These are phyloP conservation scores for Trichoderma sp. DNA, from an alignment of 2,329 filamentous ascomycete genomes.

Conservation along the genomic window DNA sequence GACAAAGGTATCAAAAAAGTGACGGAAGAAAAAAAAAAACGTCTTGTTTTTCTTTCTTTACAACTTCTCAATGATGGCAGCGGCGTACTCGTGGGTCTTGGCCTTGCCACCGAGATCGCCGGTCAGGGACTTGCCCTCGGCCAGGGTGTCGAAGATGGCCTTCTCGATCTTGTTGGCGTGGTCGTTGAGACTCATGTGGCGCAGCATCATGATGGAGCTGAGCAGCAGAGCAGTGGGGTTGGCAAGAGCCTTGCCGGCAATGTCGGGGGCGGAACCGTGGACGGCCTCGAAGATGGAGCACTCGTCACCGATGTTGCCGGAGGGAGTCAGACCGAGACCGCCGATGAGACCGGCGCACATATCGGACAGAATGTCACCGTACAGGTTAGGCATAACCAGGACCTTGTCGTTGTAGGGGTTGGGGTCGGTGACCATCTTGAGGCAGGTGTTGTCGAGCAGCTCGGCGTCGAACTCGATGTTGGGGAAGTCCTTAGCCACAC, in stretches of 20 bases:
- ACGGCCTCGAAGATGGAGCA: constrained; percentile 99
- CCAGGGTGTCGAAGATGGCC: constrained; percentile 91
- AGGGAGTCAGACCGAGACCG: constrained; percentile 93
- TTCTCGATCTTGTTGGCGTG: constrained; percentile 87
- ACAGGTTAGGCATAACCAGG: constrained; percentile 95
- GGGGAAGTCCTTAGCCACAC: constrained; percentile 93
- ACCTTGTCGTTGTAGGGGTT: constrained; percentile 98
- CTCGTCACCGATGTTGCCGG: constrained; percentile 97
- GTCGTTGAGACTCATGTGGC: constrained; percentile 89
- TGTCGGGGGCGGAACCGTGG: constrained; percentile 94
- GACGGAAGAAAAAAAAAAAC: not conserved
- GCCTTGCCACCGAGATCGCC: constrained; percentile 95
- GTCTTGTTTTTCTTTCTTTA: constrained; percentile 35
- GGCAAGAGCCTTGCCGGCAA: constrained; percentile 90
- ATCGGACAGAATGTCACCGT: constrained; percentile 98
- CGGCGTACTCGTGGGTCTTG: constrained; percentile 92
- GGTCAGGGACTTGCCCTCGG: constrained; percentile 94
- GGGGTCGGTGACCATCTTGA: constrained; percentile 98
- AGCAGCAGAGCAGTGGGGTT: constrained; percentile 97
- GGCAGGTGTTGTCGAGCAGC: constrained; percentile 97
- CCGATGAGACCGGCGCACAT: constrained; percentile 99
- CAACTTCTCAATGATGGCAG: constrained; percentile 76
- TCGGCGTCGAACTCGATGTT: constrained; percentile 95
- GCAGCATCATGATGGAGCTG: constrained; percentile 98
- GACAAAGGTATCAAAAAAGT: constrained; percentile 5